Evolutionary conservation across 352 stramenopile genomes (phyloP).

Genomic region (Globisporangium spinosum): DNA sequence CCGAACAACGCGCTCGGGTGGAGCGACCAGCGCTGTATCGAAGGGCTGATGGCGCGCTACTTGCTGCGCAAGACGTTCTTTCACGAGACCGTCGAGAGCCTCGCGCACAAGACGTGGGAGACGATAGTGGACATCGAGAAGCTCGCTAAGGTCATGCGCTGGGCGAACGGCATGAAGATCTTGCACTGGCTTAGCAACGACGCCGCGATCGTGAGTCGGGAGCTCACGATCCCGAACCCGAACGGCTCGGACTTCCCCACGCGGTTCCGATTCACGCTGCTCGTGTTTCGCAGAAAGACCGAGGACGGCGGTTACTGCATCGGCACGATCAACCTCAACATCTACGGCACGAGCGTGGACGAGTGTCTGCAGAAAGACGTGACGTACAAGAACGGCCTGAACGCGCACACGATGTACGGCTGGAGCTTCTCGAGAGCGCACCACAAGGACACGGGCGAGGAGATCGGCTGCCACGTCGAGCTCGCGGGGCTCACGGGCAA

Average conservation of each 20-base stretch:
- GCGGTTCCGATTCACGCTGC: constrained; percentile 24
- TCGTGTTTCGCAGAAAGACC: constrained; percentile 18
- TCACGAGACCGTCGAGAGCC: constrained; percentile 15
- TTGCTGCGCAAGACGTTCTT: constrained; percentile 34
- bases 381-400: constrained; percentile 17
- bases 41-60: constrained; percentile 28
- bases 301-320: constrained; percentile 18
- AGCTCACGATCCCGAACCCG: constrained; percentile 26
- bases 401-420: constrained; percentile 29
- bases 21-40: constrained; percentile 32
- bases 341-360: constrained; percentile 21
- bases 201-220: constrained; percentile 21
- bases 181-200: constrained; percentile 29
- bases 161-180: constrained; percentile 41
- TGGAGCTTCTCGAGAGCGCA: constrained; percentile 19
- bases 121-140: constrained; percentile 21
- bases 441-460: background rate
- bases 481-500: constrained; percentile 30
- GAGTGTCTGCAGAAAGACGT: constrained; percentile 23
- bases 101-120: constrained; percentile 32
- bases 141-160: constrained; percentile 29
- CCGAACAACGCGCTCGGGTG: constrained; percentile 38
- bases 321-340: constrained; percentile 28
- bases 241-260: constrained; percentile 13
- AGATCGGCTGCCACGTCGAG: constrained; percentile 22